Evolutionary conservation across 2,329 filamentous ascomycete genomes (phyloP).

Genomic region (Colletotrichum shisoi): DNA sequence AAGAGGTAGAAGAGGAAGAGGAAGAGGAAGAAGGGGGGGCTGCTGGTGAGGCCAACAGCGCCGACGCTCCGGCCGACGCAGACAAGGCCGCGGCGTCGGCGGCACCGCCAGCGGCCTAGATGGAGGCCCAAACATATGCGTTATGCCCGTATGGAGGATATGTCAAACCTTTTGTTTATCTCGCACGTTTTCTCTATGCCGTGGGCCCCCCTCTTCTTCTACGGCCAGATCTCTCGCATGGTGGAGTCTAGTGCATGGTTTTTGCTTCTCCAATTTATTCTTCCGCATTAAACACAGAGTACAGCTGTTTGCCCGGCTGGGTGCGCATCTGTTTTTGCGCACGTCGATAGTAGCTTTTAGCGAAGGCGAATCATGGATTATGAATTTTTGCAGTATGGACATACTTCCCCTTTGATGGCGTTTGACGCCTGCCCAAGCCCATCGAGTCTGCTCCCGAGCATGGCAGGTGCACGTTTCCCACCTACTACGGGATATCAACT

Average conservation of each 20-base stretch:
- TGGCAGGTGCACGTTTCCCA: not conserved
- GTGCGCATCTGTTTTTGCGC: not conserved
- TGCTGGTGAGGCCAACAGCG: conserved; percentile 6
- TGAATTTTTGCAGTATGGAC: not conserved
- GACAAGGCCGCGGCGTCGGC: conserved; percentile 27
- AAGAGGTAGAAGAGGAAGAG: conserved; percentile 33
- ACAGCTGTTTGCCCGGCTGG: conserved; percentile 19
- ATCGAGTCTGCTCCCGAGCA: not conserved
- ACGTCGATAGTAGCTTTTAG: conserved; percentile 22
- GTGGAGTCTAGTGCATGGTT: conserved; percentile 22
- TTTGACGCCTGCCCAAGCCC: no score
- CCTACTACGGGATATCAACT: not conserved
- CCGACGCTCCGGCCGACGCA: conserved; percentile 15
- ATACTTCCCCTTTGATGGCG: not conserved
- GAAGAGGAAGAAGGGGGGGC: conserved; percentile 27
- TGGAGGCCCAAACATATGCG: conserved; percentile 6
- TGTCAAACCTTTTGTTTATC: conserved; percentile 16
- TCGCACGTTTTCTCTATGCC: not conserved
- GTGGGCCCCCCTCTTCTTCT: not conserved
- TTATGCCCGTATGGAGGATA: conserved; percentile 30
- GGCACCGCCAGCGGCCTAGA: conserved; percentile 10
- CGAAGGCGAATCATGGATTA: conserved; percentile 31
- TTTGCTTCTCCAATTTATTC: conserved; percentile 8
- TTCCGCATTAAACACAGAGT: conserved; percentile 16
- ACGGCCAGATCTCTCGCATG: conserved; percentile 14